These are phyloP conservation scores for Xylaria scruposa DNA, from an alignment of 495 filamentous ascomycete genomes.

Conservation along the genomic window DNA sequence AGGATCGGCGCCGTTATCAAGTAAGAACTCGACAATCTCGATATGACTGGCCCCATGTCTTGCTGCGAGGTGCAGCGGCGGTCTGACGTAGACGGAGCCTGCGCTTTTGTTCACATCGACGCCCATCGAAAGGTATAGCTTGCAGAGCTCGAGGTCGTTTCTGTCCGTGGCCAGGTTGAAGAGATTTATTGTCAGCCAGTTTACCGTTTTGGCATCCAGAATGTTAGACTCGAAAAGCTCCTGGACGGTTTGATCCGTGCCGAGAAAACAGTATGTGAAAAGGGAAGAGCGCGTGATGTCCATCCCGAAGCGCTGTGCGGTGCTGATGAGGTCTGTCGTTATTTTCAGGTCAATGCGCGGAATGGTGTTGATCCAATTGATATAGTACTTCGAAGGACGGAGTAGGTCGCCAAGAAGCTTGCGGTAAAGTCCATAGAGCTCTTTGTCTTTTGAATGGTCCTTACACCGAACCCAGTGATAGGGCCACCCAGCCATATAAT, in stretches of 20 bases:
- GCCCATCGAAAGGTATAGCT: not conserved
- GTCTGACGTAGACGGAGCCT: not conserved
- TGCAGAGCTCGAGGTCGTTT: conserved; percentile 3
- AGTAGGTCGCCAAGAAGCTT: conserved; percentile 1
- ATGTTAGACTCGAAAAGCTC: not conserved
- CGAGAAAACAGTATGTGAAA: conserved; percentile 1
- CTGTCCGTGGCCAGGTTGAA: conserved; percentile 1
- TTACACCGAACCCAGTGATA: not conserved
- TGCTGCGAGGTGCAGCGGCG: not conserved
- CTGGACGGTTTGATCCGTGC: not conserved
- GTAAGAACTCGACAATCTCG: conserved; percentile 3
- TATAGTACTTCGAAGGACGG: not conserved
- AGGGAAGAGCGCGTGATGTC: not conserved
- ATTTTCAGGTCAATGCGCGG: not conserved
- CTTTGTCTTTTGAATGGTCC: not conserved
- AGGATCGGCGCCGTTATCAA: not conserved
- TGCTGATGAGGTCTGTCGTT: not conserved
- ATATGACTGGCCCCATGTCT: not conserved
- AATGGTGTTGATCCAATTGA: conserved; percentile 1
- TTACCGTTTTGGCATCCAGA: not conserved
- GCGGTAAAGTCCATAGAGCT: not conserved
- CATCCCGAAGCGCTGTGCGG: not conserved
- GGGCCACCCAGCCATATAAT: not conserved
- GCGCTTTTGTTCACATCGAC: not conserved
- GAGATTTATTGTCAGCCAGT: not conserved